Evolutionary conservation across 1,284 basidiomycete species (phyloP).

Genomic region (Fistulinella cinereoalba): DNA sequence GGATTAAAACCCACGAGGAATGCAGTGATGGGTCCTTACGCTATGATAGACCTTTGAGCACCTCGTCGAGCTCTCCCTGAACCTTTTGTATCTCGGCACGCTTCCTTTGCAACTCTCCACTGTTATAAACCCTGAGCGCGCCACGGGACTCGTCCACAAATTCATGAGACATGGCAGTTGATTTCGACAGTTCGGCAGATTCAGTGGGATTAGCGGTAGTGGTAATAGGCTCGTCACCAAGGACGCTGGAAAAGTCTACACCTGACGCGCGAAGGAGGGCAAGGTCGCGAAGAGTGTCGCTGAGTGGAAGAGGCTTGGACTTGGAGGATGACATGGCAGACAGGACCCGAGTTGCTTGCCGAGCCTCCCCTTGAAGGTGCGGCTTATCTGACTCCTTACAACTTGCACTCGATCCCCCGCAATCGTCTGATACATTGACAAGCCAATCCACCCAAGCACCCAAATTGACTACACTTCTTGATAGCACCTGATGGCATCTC

Average conservation of each 20-base stretch:
- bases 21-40: conserved; percentile 16
- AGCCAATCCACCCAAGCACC: not conserved
- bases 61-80: conserved; percentile 41
- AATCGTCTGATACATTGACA: not conserved
- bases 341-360: not conserved
- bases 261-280: conserved; percentile 64
- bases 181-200: conserved; percentile 31
- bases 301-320: conserved; percentile 54
- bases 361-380: not conserved
- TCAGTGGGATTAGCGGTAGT: conserved; percentile 11
- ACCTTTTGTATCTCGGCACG: conserved; percentile 47
- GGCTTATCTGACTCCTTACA: not conserved
- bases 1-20: too few species aligned
- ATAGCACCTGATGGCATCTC: conserved; percentile 14
- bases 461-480: too few species aligned
- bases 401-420: not conserved
- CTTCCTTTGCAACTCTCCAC: conserved; percentile 48
- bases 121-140: conserved; percentile 52
- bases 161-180: conserved; percentile 52
- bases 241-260: conserved; percentile 47
- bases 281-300: conserved; percentile 66
- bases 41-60: conserved; percentile 30
- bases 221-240: conserved; percentile 27
- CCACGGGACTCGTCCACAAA: conserved; percentile 50
- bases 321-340: conserved; percentile 36